phyloP scores from a whole-genome alignment of 805 yeast genomes.

The Hanseniaspora thailandica region DNA sequence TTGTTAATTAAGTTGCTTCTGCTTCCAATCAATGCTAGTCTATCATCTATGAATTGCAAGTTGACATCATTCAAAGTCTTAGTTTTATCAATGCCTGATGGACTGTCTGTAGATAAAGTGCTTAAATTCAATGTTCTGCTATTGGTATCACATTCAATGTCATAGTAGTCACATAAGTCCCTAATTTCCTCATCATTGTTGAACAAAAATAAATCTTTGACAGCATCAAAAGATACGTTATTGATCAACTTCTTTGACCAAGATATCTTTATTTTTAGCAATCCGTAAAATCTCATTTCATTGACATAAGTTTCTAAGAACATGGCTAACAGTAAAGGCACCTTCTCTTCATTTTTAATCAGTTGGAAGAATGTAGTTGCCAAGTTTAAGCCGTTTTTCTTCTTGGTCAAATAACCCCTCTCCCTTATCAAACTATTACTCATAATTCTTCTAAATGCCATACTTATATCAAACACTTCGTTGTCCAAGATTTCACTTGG shows the following conservation, averaged over 20 bases:
- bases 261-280: conserved; percentile 53
- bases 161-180: conserved; percentile 53
- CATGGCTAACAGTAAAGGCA: conserved; percentile 62
- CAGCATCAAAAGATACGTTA: conserved; percentile 41
- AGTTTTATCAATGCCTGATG: conserved; percentile 25
- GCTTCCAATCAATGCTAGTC: conserved; percentile 20
- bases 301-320: conserved; percentile 69
- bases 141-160: conserved; percentile 34
- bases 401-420: conserved; percentile 37
- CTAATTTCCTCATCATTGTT: conserved; percentile 44
- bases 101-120: conserved; percentile 32
- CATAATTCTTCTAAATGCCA: conserved; percentile 53
- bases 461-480: conserved; percentile 53
- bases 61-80: conserved; percentile 39
- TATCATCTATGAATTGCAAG: conserved; percentile 34
- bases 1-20: not conserved
- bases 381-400: conserved; percentile 49
- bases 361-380: conserved; percentile 55
- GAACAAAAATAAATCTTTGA: conserved; percentile 51
- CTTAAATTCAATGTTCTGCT: conserved; percentile 37
- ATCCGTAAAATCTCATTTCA: conserved; percentile 62
- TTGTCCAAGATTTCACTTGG: conserved; percentile 48
- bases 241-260: conserved; percentile 55
- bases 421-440: conserved; percentile 51
- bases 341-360: conserved; percentile 33